Evolutionary conservation across 306 rosid species (phyloP), one percentile per base, ranked within the genome.

Genomic region (Corylus americana): DNA sequence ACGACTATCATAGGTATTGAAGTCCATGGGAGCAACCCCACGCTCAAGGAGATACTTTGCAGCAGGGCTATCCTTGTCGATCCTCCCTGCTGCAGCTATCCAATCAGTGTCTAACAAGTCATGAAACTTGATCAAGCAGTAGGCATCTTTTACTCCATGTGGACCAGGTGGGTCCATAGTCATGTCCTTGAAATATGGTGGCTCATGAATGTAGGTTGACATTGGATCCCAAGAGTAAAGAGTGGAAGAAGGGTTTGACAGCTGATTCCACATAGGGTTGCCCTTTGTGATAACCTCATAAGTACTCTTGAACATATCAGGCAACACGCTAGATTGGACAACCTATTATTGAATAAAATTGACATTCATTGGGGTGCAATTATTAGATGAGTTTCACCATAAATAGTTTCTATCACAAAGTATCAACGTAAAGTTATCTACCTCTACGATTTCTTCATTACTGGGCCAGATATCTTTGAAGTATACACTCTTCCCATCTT

Each of bases 381-480:
- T 17, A 14, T 31, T 49, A 13, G 55, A 69, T 27, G 49, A 16
- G 3, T 51, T 61, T 62, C 14, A 4, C 51, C 62, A 25, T 35
- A 5, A 76, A 5, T 9, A 29, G 27, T 39, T 7, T n/a, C 54
- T 29, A 37, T 47, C 2, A 11, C 13, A 59, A 62, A 39, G 39
- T 37, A 31, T 31, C 35, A 31, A 31, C 35, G 3, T 31, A 31
- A 31, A 31, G 35, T 3, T 25, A 37, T 27, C 45, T 64, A 84
- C 86, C 87, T 86, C 67, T 18, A 82, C 74, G 20, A 89, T 80
- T 76, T 86, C 88, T 76, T 89, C 78, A 25, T 77, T 86, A 75
- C 81, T 77, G 13, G 92, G 92, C 87, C 89, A 86, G 29, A 89
- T 78, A 73, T 89, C 86, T 77, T 53, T 85, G 20, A 80, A 82